phyloP scores from a whole-genome alignment of 257 asterid genomes.

The Solanum lycopersicoides region DNA sequence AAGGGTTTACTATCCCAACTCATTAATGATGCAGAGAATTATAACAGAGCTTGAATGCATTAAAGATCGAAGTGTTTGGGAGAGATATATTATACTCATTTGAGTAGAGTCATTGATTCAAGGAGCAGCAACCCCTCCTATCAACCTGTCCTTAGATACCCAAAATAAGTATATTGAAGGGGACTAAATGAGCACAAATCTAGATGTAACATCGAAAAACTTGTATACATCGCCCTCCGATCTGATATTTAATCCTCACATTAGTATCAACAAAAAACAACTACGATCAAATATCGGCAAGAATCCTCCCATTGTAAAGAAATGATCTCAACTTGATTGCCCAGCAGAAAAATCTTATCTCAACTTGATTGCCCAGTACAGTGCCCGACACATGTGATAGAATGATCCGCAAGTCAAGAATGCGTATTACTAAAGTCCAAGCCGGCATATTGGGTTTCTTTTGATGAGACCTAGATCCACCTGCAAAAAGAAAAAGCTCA shows the following conservation, averaged over 20 bases:
- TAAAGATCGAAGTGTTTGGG: background rate
- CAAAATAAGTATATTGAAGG: background rate
- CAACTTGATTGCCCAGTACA: background rate
- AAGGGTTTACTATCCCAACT: background rate
- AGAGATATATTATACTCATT: background rate
- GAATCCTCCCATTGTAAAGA: background rate
- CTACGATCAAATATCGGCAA: background rate
- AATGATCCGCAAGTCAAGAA: background rate
- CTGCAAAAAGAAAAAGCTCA: slow-evolving; percentile 22
- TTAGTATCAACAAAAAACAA: background rate
- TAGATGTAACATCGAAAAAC: background rate
- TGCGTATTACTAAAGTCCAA: slow-evolving; percentile 34
- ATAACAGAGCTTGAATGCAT: background rate
- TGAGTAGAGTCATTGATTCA: background rate
- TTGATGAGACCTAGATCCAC: slow-evolving; percentile 86
- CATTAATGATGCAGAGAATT: background rate
- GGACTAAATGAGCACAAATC: background rate
- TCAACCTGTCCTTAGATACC: background rate
- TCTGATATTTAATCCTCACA: background rate
- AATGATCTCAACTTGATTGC: background rate
- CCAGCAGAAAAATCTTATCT: background rate
- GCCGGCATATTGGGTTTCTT: slow-evolving; percentile 66
- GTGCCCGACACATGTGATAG: background rate
- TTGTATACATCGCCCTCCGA: background rate
- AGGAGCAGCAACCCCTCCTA: background rate